phyloP scores from a whole-genome alignment of 768 basidiomycete species.

The Xerocomus brunneocitrinus region DNA sequence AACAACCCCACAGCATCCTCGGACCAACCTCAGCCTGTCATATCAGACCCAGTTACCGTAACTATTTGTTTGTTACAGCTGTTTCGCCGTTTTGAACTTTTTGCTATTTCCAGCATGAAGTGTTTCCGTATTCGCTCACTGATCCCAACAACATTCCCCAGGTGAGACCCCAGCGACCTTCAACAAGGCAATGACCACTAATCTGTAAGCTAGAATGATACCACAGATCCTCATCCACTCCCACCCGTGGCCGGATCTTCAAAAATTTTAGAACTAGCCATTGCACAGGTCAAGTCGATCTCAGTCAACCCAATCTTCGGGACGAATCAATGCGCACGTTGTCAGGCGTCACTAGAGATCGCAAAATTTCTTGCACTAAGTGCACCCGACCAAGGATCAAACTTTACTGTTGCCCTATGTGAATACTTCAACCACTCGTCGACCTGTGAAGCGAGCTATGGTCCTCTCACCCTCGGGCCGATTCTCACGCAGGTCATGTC shows the following conservation, averaged over 20 bases:
- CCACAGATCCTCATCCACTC: constrained; percentile 59
- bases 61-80: background rate
- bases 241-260: constrained; percentile 51
- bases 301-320: constrained; percentile 49
- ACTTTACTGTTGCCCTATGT: constrained; percentile 56
- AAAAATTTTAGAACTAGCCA: constrained; percentile 46
- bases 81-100: background rate
- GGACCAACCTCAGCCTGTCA: constrained; percentile 70
- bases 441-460: constrained; percentile 47
- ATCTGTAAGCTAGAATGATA: constrained; percentile 41
- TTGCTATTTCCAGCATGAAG: constrained; percentile 41
- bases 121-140: constrained; percentile 59
- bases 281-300: constrained; percentile 55
- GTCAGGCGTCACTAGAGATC: constrained; percentile 56
- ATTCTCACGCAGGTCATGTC: constrained; percentile 68
- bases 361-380: constrained; percentile 65
- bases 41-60: constrained; percentile 68
- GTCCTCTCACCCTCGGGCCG: constrained; percentile 47
- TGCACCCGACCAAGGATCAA: constrained; percentile 56
- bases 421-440: constrained; percentile 50
- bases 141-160: constrained; percentile 56
- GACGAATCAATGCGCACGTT: constrained; percentile 51
- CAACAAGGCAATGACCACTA: background rate
- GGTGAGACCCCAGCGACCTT: constrained; percentile 14
- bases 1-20: constrained; percentile 70